Evolutionary conservation across 2,329 filamentous ascomycete species (phyloP).

Genomic region (Colletotrichum sp.): DNA sequence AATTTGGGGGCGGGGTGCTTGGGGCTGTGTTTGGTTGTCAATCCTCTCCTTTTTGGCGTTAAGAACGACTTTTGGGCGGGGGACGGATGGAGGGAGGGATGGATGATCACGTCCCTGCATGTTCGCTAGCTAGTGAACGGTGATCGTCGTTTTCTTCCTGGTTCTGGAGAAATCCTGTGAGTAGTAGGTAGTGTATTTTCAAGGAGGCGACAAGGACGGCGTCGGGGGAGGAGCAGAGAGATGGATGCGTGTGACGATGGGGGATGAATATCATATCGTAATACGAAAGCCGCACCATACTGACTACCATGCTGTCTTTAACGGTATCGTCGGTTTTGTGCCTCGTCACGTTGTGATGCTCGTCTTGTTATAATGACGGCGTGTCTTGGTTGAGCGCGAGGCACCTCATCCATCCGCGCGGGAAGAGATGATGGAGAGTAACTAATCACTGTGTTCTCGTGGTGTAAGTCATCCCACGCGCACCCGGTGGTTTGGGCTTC

Average conservation of each 20-base stretch:
- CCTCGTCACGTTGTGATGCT: not conserved
- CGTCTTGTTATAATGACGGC: not conserved
- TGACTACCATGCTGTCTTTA: not conserved
- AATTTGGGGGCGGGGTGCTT: not conserved
- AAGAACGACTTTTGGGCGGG: not conserved
- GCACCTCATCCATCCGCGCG: too few relatives aligned
- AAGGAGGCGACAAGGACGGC: not conserved
- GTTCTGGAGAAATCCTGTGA: not conserved
- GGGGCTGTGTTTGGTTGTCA: not conserved
- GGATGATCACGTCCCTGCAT: not conserved
- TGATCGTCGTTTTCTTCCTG: not conserved
- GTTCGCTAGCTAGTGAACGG: not conserved
- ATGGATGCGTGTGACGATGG: not conserved
- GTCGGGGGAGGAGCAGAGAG: not conserved
- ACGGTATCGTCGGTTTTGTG: accelerated
- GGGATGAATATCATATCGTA: not conserved
- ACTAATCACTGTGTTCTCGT: not conserved
- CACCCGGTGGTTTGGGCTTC: not conserved
- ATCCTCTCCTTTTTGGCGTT: not conserved
- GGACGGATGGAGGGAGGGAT: not conserved
- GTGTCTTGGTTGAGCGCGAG: not conserved
- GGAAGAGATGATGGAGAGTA: not conserved
- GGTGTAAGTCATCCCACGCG: not conserved
- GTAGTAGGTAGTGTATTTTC: not conserved
- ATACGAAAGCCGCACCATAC: not conserved